Conservation (phyloP, 345 rosid species). For the Capsella bursapastoris region DNA sequence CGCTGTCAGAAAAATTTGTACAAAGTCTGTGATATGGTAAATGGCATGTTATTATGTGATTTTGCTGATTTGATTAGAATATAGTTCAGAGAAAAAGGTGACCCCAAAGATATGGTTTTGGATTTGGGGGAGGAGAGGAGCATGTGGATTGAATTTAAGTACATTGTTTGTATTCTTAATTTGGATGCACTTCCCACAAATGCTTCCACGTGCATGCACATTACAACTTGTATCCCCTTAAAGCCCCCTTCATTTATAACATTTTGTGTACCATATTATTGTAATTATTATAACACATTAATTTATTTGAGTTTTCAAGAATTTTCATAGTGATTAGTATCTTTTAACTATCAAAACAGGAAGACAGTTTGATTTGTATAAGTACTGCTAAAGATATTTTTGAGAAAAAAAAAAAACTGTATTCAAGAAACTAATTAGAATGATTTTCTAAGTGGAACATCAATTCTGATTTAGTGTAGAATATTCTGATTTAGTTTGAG, state of each 20-base stretch:
- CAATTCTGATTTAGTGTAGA: neutral
- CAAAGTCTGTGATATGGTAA: slow-evolving; percentile 24
- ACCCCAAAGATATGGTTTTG: slow-evolving; percentile 27
- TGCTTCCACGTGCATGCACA: slow-evolving; percentile 24
- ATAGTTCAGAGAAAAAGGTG: neutral
- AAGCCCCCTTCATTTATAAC: neutral
- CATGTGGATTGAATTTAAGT: slow-evolving; percentile 37
- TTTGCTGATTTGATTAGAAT: neutral
- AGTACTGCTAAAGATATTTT: neutral
- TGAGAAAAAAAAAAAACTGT: neutral
- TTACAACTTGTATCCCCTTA: slow-evolving; percentile 1
- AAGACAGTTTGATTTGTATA: too few relatives aligned
- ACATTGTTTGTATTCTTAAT: slow-evolving; percentile 32
- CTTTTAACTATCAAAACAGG: neutral
- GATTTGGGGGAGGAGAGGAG: neutral
- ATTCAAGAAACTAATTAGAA: neutral
- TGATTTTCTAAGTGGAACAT: neutral
- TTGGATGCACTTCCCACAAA: slow-evolving; percentile 36
- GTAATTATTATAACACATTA: neutral
- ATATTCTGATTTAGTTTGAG: neutral
- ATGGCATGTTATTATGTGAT: slow-evolving; percentile 26
- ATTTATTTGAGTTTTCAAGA: neutral
- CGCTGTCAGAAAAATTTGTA: slow-evolving; percentile 30
- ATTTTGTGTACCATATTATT: neutral
- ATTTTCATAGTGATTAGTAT: neutral